Conservation (phyloP, 352 stramenopile genomes). For the Pythium plurisporium region DNA sequence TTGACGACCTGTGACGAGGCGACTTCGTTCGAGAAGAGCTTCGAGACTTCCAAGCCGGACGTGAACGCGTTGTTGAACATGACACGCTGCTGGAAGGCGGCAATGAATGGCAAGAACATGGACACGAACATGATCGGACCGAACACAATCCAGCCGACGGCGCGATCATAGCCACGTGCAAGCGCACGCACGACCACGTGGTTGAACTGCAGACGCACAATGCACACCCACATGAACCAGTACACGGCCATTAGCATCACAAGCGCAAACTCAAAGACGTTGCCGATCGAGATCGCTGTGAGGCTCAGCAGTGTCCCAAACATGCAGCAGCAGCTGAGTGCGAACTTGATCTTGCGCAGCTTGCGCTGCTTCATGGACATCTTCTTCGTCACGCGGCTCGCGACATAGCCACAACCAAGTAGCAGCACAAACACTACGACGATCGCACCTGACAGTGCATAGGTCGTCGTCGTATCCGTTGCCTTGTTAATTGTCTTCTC, state of each 20-base stretch:
- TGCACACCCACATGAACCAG: constrained; percentile 85
- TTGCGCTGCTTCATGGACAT: constrained; percentile 89
- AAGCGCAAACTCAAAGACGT: constrained; percentile 71
- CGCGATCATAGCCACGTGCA: constrained; percentile 66
- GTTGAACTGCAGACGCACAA: constrained; percentile 75
- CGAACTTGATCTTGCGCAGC: constrained; percentile 86
- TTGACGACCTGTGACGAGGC: constrained; percentile 79
- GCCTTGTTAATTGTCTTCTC: constrained; percentile 49
- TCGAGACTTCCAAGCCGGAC: constrained; percentile 82
- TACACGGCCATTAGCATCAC: constrained; percentile 71
- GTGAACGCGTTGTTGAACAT: constrained; percentile 91
- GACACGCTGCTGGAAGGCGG: constrained; percentile 83
- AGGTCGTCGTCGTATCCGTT: constrained; percentile 54
- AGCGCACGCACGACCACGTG: constrained; percentile 81
- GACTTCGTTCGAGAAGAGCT: constrained; percentile 85
- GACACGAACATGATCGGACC: constrained; percentile 84
- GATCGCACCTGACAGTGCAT: constrained; percentile 55
- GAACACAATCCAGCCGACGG: constrained; percentile 86
- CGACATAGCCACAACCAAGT: constrained; percentile 80
- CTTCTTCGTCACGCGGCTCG: constrained; percentile 85
- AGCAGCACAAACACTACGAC: constrained; percentile 69
- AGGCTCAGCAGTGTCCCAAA: constrained; percentile 63
- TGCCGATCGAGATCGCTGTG: constrained; percentile 60
- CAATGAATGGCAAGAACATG: constrained; percentile 89
- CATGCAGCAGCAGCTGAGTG: constrained; percentile 67